Base-by-base conservation (phyloP, 495 filamentous ascomycete species). In the Letharia lupina region DNA sequence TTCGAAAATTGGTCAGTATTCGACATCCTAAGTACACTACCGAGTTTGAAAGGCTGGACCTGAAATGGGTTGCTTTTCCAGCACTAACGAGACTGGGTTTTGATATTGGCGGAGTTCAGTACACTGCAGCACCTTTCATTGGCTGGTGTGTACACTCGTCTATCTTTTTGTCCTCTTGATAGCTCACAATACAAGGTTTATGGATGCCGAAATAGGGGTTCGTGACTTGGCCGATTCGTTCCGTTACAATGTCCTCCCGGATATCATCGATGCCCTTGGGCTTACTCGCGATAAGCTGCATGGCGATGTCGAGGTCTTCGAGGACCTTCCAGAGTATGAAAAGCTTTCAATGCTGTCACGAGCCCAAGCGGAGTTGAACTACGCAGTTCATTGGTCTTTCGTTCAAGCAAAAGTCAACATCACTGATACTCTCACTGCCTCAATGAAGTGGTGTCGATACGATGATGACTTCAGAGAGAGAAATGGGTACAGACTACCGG, bases 31-130 rank as follows among this genome's bases (percentile, higher is more conserved):
- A 65, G 8, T 70, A 73, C 50, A 48, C 31, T 3, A 33, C 37
- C 18, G 59, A 64, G 15, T 74, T 74, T 48, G 52, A 70, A 48
- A 64, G 63, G 40, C 69, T 74, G 11, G 70, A 63, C 44, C 70
- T 74, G 23, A 65, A 67, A 59, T 74, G 72, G 71, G 70, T 70
- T 31, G 54, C 61, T 47, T 66, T 66, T 47, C 72, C 72, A 42
- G 70, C 70, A 20, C 63, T 74, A 37, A 67, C 70, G 39, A 52
- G 72, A 52, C 45, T 73, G 18, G 73, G 73, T 5, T 74, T 74
- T 50, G 72, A 74, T 48, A 69, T 74, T 61, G 73, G 73, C 16
- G 73, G 72, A 10, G 70, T 72, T 7, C 73, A 74, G 54, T 74
- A 74, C 39, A 73, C 73, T 39, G 72, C 71, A 15, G 62, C 73